phyloP scores from a whole-genome alignment of 2,329 filamentous ascomycete genomes.

The Magnaporthiopsis rhizophila region DNA sequence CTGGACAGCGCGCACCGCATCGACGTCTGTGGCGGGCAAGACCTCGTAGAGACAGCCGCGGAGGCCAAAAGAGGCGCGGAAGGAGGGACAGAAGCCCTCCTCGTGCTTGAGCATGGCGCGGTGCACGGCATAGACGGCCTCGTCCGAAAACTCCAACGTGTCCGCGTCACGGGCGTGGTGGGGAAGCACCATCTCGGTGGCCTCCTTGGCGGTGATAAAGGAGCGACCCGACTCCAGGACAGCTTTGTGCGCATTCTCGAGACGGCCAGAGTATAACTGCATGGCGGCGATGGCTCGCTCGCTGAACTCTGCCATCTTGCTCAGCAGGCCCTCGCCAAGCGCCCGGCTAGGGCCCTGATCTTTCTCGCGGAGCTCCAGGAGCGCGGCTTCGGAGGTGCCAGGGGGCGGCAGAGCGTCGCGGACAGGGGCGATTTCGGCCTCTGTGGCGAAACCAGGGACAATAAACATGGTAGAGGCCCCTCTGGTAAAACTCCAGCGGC shows the following conservation, averaged over 20 bases:
- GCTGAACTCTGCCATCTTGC: slow-evolving; percentile 39
- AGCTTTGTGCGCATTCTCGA: slow-evolving; percentile 37
- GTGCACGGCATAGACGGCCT: slow-evolving; percentile 62
- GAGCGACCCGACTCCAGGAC: slow-evolving; percentile 23
- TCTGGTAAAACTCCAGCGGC: slow-evolving; percentile 41
- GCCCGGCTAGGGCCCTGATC: slow-evolving; percentile 31
- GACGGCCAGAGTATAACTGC: slow-evolving; percentile 36
- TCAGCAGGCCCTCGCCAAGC: slow-evolving; percentile 33
- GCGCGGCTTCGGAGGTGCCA: slow-evolving; percentile 15
- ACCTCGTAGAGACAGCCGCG: slow-evolving; percentile 54
- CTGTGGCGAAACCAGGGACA: slow-evolving; percentile 36
- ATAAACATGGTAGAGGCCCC: slow-evolving; percentile 39
- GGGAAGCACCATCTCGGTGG: background rate
- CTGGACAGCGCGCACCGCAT: slow-evolving; percentile 41
- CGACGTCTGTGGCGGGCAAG: slow-evolving; percentile 44
- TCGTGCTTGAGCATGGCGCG: slow-evolving; percentile 53
- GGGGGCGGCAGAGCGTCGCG: slow-evolving; percentile 27
- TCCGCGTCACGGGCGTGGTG: slow-evolving; percentile 10
- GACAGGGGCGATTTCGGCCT: slow-evolving; percentile 33
- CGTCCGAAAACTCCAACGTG: slow-evolving; percentile 29
- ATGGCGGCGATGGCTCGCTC: slow-evolving; percentile 34
- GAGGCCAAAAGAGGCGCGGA: slow-evolving; percentile 33
- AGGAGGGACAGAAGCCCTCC: slow-evolving; percentile 48
- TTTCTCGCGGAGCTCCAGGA: slow-evolving; percentile 28
- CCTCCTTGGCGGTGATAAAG: slow-evolving; percentile 5